Base-by-base conservation (phyloP, 139 green algal species). In the Bryopsis sp. region DNA sequence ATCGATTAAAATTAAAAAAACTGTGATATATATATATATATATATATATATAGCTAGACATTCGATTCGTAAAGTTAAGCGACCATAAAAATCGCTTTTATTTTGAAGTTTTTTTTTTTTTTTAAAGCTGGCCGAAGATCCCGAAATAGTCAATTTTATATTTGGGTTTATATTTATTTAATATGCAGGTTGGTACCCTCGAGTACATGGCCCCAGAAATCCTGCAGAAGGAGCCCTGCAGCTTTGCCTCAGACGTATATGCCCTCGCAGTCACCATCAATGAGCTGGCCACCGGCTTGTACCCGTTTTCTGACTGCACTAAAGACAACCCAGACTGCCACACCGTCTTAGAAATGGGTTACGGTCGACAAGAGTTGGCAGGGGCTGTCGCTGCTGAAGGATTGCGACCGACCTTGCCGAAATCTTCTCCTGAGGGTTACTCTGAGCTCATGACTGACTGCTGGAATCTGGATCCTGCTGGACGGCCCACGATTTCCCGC, bases 191-290 rank as follows among this genome's bases (percentile, higher is more conserved):
- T 50, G 90, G 90, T 37, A 95, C 90, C 4, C 76, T 97, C 26
- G 79, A 94, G 79, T 97, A 96, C 84, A 90, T 97, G 84, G 74
- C 88, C 0, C 90, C 90, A 11, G 90, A 97, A 78, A 76, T 94
- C 62, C 50, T 54, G 32, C 34, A 64, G 24, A 11, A 72, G 22
- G 57, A 65, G 37, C 8, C 72, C 2, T 38, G 65, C 34, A 81
- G 67, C 61, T 39, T 28, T 36, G 80, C 85, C 0, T 77, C 82
- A 3, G 91, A 97, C 48, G 75, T 95, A 8, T 97, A 92, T 71
- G 86, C 90, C 0, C 81, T 85, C 64, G 87, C 74, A 1, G 76
- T 95, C 1, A 81, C 77, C 2, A 38, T 92, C n/a, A 90, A 86
- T 58, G 86, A 95, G 77, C 22, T 87, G 15, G 77, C 78, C 3